Evolutionary conservation across 495 filamentous ascomycete genomes (phyloP).

Genomic region (Aspergillus leporis): DNA sequence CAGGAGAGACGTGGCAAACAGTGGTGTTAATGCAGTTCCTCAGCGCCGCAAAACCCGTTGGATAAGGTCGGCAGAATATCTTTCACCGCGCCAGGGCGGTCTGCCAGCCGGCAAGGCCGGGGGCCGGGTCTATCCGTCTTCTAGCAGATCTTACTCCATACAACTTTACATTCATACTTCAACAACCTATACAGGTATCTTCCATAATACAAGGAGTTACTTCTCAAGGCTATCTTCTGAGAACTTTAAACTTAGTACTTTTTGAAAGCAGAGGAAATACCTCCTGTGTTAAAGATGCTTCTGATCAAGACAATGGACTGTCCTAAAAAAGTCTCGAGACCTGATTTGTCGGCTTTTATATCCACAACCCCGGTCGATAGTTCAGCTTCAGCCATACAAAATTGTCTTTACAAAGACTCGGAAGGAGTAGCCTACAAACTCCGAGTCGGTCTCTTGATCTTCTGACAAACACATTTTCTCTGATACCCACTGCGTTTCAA

Average conservation of each 20-base stretch:
- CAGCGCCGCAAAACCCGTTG: slow-evolving; percentile 20
- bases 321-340: not conserved
- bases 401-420: too few species aligned
- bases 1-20: not conserved
- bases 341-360: not conserved
- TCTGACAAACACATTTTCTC: not conserved
- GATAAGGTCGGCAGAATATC: slow-evolving; percentile 17
- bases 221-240: not conserved
- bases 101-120: too few species aligned
- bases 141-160: not conserved
- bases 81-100: slow-evolving; percentile 11
- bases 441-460: not conserved
- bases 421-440: too few species aligned
- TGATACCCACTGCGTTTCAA: not conserved
- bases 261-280: too few species aligned
- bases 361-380: not conserved
- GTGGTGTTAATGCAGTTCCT: not conserved
- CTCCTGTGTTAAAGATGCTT: too few species aligned
- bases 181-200: not conserved
- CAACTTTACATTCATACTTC: not conserved
- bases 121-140: not conserved
- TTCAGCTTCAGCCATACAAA: not conserved
- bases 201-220: not conserved
- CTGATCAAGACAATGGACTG: not conserved
- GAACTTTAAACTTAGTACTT: not conserved